Conservation (phyloP, 2,329 filamentous ascomycete genomes). For the Phialophora macrospora region DNA sequence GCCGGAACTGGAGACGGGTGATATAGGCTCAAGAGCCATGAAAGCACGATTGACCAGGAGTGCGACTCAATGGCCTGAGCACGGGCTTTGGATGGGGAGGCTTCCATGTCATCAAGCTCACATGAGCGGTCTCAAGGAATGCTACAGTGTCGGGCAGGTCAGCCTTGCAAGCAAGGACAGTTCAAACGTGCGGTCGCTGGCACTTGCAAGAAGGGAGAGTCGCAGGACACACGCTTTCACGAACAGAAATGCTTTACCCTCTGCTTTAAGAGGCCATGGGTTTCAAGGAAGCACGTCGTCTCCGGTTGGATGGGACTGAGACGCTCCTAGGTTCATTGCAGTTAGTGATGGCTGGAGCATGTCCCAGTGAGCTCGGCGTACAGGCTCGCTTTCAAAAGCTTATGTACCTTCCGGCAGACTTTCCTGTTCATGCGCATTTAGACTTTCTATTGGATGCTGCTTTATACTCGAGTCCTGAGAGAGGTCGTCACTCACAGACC, state of each 20-base stretch:
- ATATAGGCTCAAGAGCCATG: slow-evolving; percentile 77
- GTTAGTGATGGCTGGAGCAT: no score
- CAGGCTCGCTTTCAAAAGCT: no score
- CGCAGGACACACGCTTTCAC: neutral
- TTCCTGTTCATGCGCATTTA: no score
- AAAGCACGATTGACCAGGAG: slow-evolving; percentile 87
- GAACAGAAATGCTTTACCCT: neutral
- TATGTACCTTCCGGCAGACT: no score
- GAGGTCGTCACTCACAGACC: no score
- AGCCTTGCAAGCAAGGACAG: neutral
- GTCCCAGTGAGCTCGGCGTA: no score
- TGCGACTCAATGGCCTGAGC: slow-evolving; percentile 81
- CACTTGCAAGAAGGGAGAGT: neutral
- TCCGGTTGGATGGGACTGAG: neutral
- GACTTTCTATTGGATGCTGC: no score
- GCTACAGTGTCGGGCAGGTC: neutral
- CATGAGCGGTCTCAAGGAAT: neutral
- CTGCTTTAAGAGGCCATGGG: neutral
- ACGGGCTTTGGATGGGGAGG: slow-evolving; percentile 68
- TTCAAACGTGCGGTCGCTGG: neutral
- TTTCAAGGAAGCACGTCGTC: neutral
- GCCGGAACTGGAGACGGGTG: slow-evolving; percentile 65
- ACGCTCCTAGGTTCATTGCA: neutral
- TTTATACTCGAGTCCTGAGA: no score
- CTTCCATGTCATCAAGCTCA: slow-evolving; percentile 48